Evolutionary conservation across 257 asterid species (phyloP).

Genomic region (Orobanche coerulescens): DNA sequence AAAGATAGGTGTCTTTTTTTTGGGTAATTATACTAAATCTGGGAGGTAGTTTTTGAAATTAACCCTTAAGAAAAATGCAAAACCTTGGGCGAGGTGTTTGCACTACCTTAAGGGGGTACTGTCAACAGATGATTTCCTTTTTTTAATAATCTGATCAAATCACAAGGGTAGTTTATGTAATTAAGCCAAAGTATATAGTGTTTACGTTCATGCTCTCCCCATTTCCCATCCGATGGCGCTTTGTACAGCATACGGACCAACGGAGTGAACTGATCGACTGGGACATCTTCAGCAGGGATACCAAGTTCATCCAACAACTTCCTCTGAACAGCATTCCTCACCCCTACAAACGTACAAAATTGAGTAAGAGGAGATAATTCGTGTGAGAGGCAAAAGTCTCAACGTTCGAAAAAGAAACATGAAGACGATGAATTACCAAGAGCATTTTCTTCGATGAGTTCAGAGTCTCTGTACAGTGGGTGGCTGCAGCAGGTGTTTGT

Average conservation of each 20-base stretch:
- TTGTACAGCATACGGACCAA: conserved; percentile 86
- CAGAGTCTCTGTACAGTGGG: conserved; percentile 79
- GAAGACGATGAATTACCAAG: too few relatives aligned
- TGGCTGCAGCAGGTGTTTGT: conserved; percentile 98
- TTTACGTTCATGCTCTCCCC: conserved; percentile 99
- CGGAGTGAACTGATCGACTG: conserved; percentile 57
- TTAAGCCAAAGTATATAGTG: too few relatives aligned
- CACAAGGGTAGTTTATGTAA: too few relatives aligned
- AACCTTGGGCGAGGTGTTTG: too few relatives aligned
- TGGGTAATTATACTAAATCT: too few relatives aligned
- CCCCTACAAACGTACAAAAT: conserved; percentile 36
- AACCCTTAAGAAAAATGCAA: too few relatives aligned
- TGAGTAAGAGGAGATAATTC: background rate
- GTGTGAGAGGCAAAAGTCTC: background rate
- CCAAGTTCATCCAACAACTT: conserved; percentile 88
- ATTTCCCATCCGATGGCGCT: conserved; percentile 95
- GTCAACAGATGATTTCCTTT: too few relatives aligned
- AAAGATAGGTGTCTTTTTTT: too few relatives aligned
- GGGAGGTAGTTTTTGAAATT: too few relatives aligned
- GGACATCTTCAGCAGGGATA: conserved; percentile 65
- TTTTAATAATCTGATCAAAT: too few relatives aligned
- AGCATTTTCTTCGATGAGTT: conserved; percentile 62
- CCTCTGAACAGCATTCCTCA: conserved; percentile 91
- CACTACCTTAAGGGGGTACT: too few relatives aligned
- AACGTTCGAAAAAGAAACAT: too few relatives aligned